phyloP scores from a whole-genome alignment of 2,329 filamentous ascomycete species.

The Talaromyces islandicus region DNA sequence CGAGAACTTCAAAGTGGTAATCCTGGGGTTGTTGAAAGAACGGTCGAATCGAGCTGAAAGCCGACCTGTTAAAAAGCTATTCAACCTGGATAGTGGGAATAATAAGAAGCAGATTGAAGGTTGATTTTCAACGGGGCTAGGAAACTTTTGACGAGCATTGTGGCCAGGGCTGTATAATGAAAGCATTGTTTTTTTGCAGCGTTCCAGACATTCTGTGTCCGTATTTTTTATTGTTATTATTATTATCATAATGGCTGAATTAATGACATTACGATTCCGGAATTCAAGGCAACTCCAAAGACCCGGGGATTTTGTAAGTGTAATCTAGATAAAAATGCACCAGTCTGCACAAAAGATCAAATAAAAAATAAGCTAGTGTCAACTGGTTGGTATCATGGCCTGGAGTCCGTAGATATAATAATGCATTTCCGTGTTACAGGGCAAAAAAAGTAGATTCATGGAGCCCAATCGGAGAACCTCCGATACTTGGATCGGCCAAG shows the following conservation, averaged over 20 bases:
- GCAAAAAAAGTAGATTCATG: too few species aligned
- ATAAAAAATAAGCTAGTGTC: too few species aligned
- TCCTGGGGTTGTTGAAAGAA: slow-evolving; percentile 3
- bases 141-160: not conserved
- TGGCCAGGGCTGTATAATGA: not conserved
- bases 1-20: slow-evolving; percentile 4
- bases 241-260: not conserved
- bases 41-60: slow-evolving; percentile 3
- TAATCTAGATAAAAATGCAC: not conserved
- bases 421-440: not conserved
- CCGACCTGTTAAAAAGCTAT: slow-evolving; percentile 1
- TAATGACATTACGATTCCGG: not conserved
- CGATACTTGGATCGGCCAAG: not conserved
- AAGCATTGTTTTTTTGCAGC: not conserved
- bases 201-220: not conserved
- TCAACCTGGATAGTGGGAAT: not conserved
- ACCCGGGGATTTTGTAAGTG: not conserved
- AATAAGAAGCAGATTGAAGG: not conserved
- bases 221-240: too few species aligned
- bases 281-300: not conserved
- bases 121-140: not conserved
- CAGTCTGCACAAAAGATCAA: too few species aligned
- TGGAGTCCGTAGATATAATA: not conserved
- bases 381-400: not conserved
- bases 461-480: not conserved